These are phyloP conservation scores for Coemansia sp. DNA, from an alignment of 192 early-diverging fungal genomes.

Conservation along the genomic window DNA sequence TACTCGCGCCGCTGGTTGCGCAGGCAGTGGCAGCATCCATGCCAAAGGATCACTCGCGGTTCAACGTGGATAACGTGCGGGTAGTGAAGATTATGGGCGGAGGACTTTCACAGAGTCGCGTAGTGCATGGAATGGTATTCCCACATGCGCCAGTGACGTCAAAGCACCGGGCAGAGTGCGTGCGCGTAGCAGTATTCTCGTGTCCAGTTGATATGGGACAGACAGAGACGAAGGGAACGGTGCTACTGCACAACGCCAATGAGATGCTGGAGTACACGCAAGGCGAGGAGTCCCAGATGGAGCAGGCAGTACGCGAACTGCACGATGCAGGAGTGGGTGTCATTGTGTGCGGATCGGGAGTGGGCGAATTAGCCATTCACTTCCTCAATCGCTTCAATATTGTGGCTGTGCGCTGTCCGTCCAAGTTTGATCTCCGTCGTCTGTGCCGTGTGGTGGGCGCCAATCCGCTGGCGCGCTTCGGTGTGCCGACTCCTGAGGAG, in stretches of 20 bases:
- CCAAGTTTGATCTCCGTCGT: slow-evolving; percentile 96
- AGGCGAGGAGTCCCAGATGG: slow-evolving; percentile 92
- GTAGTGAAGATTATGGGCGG: slow-evolving; percentile 98
- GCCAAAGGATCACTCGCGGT: slow-evolving; percentile 83
- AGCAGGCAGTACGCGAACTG: slow-evolving; percentile 81
- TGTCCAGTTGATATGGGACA: slow-evolving; percentile 90
- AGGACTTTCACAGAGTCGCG: slow-evolving; percentile 80
- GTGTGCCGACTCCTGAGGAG: slow-evolving; percentile 92
- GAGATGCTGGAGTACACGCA: slow-evolving; percentile 97
- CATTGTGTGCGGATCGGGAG: slow-evolving; percentile 81
- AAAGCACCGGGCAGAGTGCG: slow-evolving; percentile 68
- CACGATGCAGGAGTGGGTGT: slow-evolving; percentile 90
- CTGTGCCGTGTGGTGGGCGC: slow-evolving; percentile 92
- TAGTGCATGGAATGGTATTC: slow-evolving; percentile 97
- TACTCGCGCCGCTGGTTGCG: slow-evolving; percentile 77
- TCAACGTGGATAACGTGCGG: slow-evolving; percentile 94
- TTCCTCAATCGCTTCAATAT: slow-evolving; percentile 91
- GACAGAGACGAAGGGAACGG: slow-evolving; percentile 99
- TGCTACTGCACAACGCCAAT: slow-evolving; percentile 91
- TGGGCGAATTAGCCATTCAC: slow-evolving; percentile 94
- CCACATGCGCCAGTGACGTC: slow-evolving; percentile 85
- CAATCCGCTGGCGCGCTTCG: slow-evolving; percentile 86
- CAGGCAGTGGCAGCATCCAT: slow-evolving; percentile 84
- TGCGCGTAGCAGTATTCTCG: slow-evolving; percentile 92
- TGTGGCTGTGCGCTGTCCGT: slow-evolving; percentile 84